phyloP scores from a whole-genome alignment of 805 yeast genomes.

The Lachancea meyersii region DNA sequence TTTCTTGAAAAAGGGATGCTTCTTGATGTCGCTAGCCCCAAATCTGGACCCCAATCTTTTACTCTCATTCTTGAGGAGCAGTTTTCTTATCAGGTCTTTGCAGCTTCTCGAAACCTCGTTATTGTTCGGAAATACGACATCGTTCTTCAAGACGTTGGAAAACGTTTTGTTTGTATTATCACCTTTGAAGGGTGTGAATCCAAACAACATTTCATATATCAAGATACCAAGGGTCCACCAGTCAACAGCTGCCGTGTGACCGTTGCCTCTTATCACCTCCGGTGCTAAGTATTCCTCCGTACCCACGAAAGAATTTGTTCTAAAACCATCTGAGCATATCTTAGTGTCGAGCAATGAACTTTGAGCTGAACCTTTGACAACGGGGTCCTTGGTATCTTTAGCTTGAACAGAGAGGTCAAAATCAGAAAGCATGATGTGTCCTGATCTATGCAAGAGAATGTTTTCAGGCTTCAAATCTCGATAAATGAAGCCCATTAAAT shows the following conservation, averaged over 20 bases:
- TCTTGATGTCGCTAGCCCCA: conserved; percentile 93
- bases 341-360: conserved; percentile 68
- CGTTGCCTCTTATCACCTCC: conserved; percentile 93
- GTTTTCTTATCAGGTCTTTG: conserved; percentile 69
- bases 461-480: conserved; percentile 97
- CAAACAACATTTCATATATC: conserved; percentile 89
- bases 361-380: conserved; percentile 25
- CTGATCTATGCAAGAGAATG: conserved; percentile 88
- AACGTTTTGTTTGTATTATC: conserved; percentile 82
- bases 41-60: conserved; percentile 85
- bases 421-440: conserved; percentile 96
- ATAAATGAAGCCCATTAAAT: conserved; percentile 94
- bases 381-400: conserved; percentile 67
- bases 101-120: conserved; percentile 67
- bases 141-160: conserved; percentile 76
- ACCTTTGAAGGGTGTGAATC: conserved; percentile 96
- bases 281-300: conserved; percentile 99
- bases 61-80: conserved; percentile 80
- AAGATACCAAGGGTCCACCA: conserved; percentile 99
- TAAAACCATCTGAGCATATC: conserved; percentile 89
- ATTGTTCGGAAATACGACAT: conserved; percentile 69
- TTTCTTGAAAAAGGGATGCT: conserved; percentile 83
- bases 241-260: conserved; percentile 96
- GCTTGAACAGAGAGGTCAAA: conserved; percentile 92
- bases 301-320: conserved; percentile 97